Percentiles rank a stretch among this genome's conserved stretches.
Evolutionary conservation across 169 alveolate species (phyloP).

Genomic region (Eimeria brunetti): DNA sequence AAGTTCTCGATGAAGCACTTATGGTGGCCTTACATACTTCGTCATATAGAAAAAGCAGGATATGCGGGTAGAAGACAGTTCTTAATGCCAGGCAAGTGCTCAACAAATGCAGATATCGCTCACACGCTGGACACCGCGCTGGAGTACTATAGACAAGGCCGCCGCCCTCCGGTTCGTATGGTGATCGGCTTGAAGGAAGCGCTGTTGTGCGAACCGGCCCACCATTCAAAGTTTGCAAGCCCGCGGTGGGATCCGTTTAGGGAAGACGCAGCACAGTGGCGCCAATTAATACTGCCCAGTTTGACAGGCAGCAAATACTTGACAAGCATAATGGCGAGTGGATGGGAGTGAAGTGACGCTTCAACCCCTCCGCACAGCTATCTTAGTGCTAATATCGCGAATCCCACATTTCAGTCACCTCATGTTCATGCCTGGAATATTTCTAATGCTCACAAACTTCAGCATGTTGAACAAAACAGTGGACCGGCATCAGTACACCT

Average conservation of each 20-base stretch:
- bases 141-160: not conserved
- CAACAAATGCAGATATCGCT: not conserved
- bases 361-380: too few species aligned
- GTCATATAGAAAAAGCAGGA: not conserved
- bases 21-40: not conserved
- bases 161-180: not conserved
- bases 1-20: not conserved
- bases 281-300: not conserved
- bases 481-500: too few species aligned
- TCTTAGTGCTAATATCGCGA: too few species aligned
- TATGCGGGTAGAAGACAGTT: not conserved
- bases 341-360: too few species aligned
- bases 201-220: too few species aligned
- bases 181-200: slow-evolving; percentile 2
- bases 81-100: not conserved
- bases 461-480: too few species aligned
- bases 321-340: too few species aligned
- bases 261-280: not conserved
- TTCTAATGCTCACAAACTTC: too few species aligned
- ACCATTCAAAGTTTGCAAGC: not conserved
- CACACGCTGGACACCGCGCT: not conserved
- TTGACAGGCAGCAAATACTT: not conserved
- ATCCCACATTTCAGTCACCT: too few species aligned
- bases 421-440: too few species aligned
- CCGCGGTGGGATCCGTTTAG: not conserved